Percentiles rank a stretch among this genome's conserved stretches.
phyloP scores from a whole-genome alignment of 2,329 filamentous ascomycete genomes.

The Coleophoma crateriformis region DNA sequence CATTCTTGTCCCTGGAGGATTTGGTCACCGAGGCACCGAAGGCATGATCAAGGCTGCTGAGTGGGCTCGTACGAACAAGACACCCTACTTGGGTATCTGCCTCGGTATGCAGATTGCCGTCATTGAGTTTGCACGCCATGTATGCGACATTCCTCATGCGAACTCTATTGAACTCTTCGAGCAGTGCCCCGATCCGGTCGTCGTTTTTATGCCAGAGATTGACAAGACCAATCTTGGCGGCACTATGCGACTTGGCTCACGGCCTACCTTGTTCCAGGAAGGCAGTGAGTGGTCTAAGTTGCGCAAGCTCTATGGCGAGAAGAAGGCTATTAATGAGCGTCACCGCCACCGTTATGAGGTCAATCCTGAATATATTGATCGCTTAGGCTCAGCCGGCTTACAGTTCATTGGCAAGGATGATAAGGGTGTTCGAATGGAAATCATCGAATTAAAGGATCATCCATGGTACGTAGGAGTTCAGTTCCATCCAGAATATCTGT shows the following conservation, averaged over 20 bases:
- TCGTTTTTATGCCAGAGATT: conserved; percentile 92
- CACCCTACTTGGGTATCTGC: conserved; percentile 84
- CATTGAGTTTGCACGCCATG: conserved; percentile 77
- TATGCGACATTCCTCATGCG: conserved; percentile 54
- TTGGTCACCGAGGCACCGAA: conserved; percentile 72
- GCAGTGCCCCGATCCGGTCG: conserved; percentile 33
- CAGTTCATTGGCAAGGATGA: conserved; percentile 77
- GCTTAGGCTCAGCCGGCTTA: conserved; percentile 63
- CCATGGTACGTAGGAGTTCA: conserved; percentile 83
- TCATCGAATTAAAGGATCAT: conserved; percentile 77
- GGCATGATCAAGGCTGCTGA: conserved; percentile 87
- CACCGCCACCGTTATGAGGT: conserved; percentile 91
- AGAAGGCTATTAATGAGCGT: conserved; percentile 57
- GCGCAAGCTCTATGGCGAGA: conserved; percentile 65
- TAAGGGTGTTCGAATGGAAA: conserved; percentile 73
- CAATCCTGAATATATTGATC: conserved; percentile 71
- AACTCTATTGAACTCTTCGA: conserved; percentile 25
- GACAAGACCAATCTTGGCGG: conserved; percentile 73
- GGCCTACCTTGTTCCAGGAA: conserved; percentile 69
- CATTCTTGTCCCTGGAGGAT: conserved; percentile 54
- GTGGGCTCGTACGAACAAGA: conserved; percentile 78
- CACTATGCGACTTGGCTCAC: conserved; percentile 79
- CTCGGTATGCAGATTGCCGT: conserved; percentile 84
- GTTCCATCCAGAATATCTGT: conserved; percentile 83
- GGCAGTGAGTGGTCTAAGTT: conserved; percentile 75